A percentile compares a stretch with the other conserved stretches of the same genome.
phyloP scores from a whole-genome alignment of 805 yeast genomes.

The Cyberlindnera sargentensis region DNA sequence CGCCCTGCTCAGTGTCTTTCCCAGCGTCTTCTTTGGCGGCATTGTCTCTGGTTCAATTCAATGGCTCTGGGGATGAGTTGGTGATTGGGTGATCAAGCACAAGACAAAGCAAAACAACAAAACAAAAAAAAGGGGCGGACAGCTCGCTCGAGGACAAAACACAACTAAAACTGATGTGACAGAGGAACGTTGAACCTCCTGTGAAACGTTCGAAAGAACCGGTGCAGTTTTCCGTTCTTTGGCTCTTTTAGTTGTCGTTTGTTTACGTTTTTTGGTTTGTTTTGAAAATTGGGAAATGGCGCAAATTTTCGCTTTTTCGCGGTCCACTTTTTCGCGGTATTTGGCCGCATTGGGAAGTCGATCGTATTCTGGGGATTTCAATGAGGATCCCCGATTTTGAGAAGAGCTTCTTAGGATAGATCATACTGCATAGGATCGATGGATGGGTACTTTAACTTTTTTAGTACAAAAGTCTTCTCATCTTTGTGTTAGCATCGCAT shows the following conservation, averaged over 20 bases:
- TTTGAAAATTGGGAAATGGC: not conserved
- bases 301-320: slow-evolving; percentile 2
- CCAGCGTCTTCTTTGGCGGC: slow-evolving; percentile 1
- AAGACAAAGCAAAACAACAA: too few species aligned
- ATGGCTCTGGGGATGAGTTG: not conserved
- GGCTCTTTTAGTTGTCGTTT: not conserved
- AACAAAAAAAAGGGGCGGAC: too few species aligned
- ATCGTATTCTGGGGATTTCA: not conserved
- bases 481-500: too few species aligned
- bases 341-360: not conserved
- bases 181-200: too few species aligned
- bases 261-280: slow-evolving; percentile 3
- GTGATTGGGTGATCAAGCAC: too few species aligned
- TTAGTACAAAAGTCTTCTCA: too few species aligned
- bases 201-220: too few species aligned
- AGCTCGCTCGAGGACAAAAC: too few species aligned
- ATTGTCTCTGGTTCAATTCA: not conserved
- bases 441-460: too few species aligned
- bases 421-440: too few species aligned
- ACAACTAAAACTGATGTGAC: too few species aligned
- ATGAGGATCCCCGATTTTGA: not conserved
- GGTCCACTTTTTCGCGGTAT: not conserved
- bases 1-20: not conserved
- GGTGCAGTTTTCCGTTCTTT: not conserved
- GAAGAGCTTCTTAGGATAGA: too few species aligned